Evolutionary conservation across 202 grass and related monocot genomes (phyloP), one percentile per base, ranked within the genome.

Genomic region (Zoysia matrella): DNA sequence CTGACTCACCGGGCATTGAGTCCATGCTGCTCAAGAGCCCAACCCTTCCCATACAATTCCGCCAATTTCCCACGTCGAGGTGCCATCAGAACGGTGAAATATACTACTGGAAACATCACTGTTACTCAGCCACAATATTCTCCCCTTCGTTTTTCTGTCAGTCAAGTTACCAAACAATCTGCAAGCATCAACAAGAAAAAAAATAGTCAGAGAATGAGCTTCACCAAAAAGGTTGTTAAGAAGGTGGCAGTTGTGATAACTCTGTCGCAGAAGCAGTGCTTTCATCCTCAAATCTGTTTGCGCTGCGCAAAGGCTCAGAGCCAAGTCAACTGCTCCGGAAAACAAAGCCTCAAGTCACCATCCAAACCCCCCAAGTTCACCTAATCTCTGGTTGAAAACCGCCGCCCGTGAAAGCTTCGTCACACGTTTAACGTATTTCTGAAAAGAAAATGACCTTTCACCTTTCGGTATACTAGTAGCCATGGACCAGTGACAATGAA

Each of bases 361-460:
- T 90, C 79, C 74, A 69, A 75, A 18, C 71, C 69, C 52, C 69
- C 30, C 30, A 60, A 65, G 53, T 8, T 90, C 80, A 83, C 80
- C 88, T 57, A 83, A 86, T 83, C 69, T 64, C 55, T 15, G 4
- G 36, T 65, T 60, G 80, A 83, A 86, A 86, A 86, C 58, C 53
- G 65, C 84, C 80, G 80, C 75, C 88, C 70, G 10, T 48, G 13
- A 56, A 83, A 57, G 56, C 30, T 46, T 52, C 69, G 76, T 41
- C 84, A 57, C 48, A 13, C 3, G 3, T 42, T 9, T 74, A 73
- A 39, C 5, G 9, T 16, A 36, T 63, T 77, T n/a, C 65, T 75
- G 62, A 50, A 47, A 55, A 75, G 80, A 90, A 80, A 86, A 60
- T 62, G 75, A 71, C 75, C 60, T 83, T 64, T 79, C 53, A 77